These are phyloP conservation scores for Suhomyces sp. DNA, from an alignment of 805 yeast genomes.

Conservation along the genomic window DNA sequence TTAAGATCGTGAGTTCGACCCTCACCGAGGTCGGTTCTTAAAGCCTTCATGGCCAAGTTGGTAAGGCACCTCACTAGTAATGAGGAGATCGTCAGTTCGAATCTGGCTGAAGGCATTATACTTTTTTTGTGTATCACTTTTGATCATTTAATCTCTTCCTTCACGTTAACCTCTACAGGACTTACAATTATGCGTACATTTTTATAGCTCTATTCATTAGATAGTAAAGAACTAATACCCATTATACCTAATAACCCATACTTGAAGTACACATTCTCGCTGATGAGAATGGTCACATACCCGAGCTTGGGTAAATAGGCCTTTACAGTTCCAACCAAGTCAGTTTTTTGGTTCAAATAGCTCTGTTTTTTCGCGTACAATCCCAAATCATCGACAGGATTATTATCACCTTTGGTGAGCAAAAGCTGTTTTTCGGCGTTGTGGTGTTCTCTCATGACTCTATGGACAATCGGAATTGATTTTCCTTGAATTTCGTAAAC, in stretches of 20 bases:
- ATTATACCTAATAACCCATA: constrained; percentile 71
- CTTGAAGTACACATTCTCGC: constrained; percentile 84
- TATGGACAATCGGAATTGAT: constrained; percentile 92
- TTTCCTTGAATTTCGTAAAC: constrained; percentile 82
- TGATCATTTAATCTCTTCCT: no score
- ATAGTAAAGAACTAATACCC: constrained; percentile 65
- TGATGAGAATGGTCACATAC: constrained; percentile 83
- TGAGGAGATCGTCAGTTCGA: constrained; percentile 37
- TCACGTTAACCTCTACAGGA: not conserved
- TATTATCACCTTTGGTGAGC: constrained; percentile 95
- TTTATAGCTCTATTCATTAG: constrained; percentile 10
- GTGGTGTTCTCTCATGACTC: constrained; percentile 86
- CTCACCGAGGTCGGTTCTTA: constrained; percentile 32
- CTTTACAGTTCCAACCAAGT: constrained; percentile 87
- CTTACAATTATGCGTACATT: not conserved
- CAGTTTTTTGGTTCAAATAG: constrained; percentile 73
- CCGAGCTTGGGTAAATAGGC: constrained; percentile 90
- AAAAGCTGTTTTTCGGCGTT: constrained; percentile 58
- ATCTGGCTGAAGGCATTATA: constrained; percentile 27
- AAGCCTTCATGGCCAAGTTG: constrained; percentile 30
- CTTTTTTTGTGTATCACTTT: no score
- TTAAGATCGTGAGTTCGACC: constrained; percentile 37
- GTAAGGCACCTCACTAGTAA: constrained; percentile 37
- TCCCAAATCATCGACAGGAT: constrained; percentile 85
- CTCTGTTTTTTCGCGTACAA: constrained; percentile 73